phyloP scores from a whole-genome alignment of 768 basidiomycete species.

The Cyathus striatus region DNA sequence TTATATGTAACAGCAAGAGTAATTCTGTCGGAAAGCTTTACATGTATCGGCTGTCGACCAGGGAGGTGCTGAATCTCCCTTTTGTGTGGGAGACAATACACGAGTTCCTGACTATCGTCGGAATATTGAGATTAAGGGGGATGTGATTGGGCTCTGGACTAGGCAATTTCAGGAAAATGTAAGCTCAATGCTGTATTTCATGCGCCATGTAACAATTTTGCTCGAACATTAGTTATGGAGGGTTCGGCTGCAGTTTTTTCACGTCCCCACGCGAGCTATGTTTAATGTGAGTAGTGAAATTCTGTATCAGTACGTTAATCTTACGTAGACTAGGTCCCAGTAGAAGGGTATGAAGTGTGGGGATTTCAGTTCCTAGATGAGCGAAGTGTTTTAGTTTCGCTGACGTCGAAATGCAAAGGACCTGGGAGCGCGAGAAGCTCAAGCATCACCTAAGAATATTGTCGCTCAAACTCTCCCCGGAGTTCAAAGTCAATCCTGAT shows the following conservation, averaged over 20 bases:
- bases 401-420: background rate
- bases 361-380: conserved; percentile 3
- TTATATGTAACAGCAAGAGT: background rate
- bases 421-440: background rate
- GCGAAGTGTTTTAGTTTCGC: background rate
- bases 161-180: no score
- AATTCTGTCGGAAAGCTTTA: background rate
- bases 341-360: background rate
- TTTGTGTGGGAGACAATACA: background rate
- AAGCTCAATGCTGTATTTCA: no score
- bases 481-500: background rate
- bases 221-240: no score
- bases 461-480: background rate
- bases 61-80: background rate
- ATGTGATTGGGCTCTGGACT: background rate
- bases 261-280: background rate
- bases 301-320: background rate
- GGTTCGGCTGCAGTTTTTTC: background rate
- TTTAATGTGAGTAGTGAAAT: background rate
- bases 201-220: no score
- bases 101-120: background rate
- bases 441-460: background rate
- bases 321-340: background rate
- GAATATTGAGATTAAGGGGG: background rate
- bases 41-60: background rate